These are phyloP conservation scores for Cucumis melo DNA, from an alignment of 306 rosid species.

Conservation along the genomic window DNA sequence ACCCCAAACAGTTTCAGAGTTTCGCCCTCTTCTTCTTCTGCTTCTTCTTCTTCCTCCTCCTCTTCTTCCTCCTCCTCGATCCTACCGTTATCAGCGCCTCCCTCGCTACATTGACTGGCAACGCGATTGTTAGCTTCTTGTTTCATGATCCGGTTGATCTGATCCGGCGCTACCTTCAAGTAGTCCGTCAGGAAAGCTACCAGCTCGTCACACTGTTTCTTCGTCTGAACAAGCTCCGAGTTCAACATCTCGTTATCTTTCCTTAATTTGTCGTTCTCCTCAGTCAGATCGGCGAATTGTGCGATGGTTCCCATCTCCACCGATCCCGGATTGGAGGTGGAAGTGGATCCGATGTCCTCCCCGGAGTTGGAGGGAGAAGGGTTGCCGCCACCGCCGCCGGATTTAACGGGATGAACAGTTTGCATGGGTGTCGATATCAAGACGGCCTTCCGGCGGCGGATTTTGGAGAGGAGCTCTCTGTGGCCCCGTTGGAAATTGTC, in stretches of 20 bases:
- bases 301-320: conserved; percentile 28
- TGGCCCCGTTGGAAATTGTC: conserved; percentile 62
- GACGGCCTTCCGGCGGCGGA: conserved; percentile 63
- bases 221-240: conserved; percentile 53
- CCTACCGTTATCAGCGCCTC: not conserved
- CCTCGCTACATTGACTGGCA: conserved; percentile 16
- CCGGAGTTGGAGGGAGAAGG: conserved; percentile 49
- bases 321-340: conserved; percentile 55
- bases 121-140: conserved; percentile 28
- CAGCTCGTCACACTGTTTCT: conserved; percentile 68
- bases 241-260: conserved; percentile 54
- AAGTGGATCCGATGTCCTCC: conserved; percentile 62
- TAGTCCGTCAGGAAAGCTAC: conserved; percentile 31
- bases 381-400: conserved; percentile 7
- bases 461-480: conserved; percentile 43
- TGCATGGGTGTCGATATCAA: not conserved
- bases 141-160: conserved; percentile 45
- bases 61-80: not conserved
- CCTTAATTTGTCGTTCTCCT: conserved; percentile 65
- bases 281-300: conserved; percentile 31
- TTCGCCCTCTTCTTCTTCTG: conserved; percentile 16
- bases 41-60: not conserved
- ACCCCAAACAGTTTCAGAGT: conserved; percentile 87
- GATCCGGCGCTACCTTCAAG: conserved; percentile 59
- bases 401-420: conserved; percentile 4